Base-by-base conservation (phyloP, 257 asterid species). In the Catharanthus roseus region DNA sequence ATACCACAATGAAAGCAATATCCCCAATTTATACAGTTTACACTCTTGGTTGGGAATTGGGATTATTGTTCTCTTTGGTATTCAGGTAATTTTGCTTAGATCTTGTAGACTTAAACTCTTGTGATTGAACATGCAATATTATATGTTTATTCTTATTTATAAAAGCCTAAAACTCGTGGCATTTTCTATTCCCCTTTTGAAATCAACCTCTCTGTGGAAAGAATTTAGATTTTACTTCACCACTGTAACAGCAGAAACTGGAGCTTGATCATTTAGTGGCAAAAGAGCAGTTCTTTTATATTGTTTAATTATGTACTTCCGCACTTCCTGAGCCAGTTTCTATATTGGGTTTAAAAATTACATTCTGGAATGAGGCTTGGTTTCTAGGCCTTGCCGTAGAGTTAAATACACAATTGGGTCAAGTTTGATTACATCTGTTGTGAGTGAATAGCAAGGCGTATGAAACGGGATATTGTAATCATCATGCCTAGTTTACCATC, bases 21-120 rank as follows among this genome's bases (percentile, higher is more conserved):
- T 95, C 67, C 88, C 95, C 83, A 95, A 95, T 83, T 74, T 95
- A 72, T 95, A 95, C 84, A 95, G 99, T 78, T 68, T 95, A 31
- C 99, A 95, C 86, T 95, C 99, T 64, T 95, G 99, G 99, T 75
- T 92, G 26, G 99, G 99, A 28, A 88, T 90, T 33, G 88, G 96
- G 38, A 90, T 87, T 13, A 86, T 88, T 47, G 57, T 62, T 69
- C 97, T 95, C 77, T 95, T 90, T 70, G 98, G 96, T 50, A 81
- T 95, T 82, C 98, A 95, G 97, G 99, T 92, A 77, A 74, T 1
- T 10, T 31, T 50, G n/a, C 10, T 29, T 61, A 53, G 53, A 47
- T 75, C 47, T 23, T 19, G 26, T 49, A 26, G 9, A 28, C 8
- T 54, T 16, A 1, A n/a, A 13, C 6, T 51, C 10, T 13, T 57